phyloP scores from a whole-genome alignment of 441 rosid genomes.

The Hura crepitans region DNA sequence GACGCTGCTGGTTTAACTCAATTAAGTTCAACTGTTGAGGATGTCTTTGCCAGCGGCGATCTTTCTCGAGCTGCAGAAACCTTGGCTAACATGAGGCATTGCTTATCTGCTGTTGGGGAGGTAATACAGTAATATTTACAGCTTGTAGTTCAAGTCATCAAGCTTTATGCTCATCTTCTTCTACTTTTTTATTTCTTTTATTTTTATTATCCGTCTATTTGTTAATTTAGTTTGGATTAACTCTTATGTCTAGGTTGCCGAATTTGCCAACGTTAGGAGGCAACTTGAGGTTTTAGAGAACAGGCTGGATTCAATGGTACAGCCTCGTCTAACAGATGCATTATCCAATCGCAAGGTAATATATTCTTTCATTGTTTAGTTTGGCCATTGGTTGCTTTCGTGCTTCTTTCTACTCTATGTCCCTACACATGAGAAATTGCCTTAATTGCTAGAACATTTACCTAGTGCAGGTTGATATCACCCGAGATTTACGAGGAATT shows the following conservation, averaged over 20 bases:
- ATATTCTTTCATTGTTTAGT: background rate
- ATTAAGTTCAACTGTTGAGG: constrained; percentile 96
- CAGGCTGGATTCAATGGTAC: constrained; percentile 92
- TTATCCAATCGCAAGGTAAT: constrained; percentile 81
- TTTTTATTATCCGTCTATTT: background rate
- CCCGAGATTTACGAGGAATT: constrained; percentile 91
- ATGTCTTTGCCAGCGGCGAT: constrained; percentile 95
- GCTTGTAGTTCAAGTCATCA: background rate
- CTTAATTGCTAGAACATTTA: constrained; percentile 16
- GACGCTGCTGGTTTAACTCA: constrained; percentile 98
- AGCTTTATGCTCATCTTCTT: background rate
- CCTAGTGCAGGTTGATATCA: constrained; percentile 68
- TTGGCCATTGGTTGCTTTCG: constrained; percentile 4
- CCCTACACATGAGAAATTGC: constrained; percentile 14
- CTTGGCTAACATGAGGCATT: constrained; percentile 97
- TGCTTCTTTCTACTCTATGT: background rate
- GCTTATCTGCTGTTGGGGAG: constrained; percentile 98
- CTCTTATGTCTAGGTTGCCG: constrained; percentile 63
- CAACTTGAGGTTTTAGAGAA: constrained; percentile 95
- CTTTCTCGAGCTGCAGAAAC: constrained; percentile 99
- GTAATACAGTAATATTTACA: constrained; percentile 48
- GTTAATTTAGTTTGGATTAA: background rate
- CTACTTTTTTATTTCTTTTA: too few relatives aligned
- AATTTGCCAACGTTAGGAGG: constrained; percentile 91
- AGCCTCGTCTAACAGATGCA: constrained; percentile 94